phyloP scores from a whole-genome alignment of 73 alveolate genomes.

The Effrenium voratum region DNA sequence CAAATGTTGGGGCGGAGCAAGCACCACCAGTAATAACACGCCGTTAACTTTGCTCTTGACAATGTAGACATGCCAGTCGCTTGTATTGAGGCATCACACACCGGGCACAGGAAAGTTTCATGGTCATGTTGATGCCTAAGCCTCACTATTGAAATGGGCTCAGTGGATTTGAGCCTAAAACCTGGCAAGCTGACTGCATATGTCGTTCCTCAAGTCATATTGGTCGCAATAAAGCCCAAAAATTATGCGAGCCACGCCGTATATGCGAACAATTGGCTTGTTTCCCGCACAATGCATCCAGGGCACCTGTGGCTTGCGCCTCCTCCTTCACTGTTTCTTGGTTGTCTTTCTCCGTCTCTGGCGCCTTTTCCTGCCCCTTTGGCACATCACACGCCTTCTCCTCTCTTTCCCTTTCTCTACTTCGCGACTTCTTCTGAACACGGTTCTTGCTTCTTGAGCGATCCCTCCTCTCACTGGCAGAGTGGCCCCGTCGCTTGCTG shows the following conservation, averaged over 20 bases:
- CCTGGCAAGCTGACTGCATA: neutral
- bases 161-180: neutral
- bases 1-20: too few species aligned
- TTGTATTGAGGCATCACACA: too few species aligned
- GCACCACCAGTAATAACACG: too few species aligned
- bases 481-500: neutral
- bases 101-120: too few species aligned
- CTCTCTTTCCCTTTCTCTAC: neutral
- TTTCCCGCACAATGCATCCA: neutral
- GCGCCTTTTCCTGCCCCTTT: constrained; percentile 12
- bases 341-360: neutral
- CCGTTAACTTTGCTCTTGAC: too few species aligned
- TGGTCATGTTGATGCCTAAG: too few species aligned
- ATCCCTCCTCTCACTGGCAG: neutral
- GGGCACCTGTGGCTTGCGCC: neutral
- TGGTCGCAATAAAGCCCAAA: neutral
- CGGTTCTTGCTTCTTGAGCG: neutral
- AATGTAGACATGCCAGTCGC: too few species aligned
- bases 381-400: too few species aligned
- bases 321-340: neutral
- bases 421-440: neutral
- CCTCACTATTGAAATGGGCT: too few species aligned
- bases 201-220: neutral
- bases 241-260: too few species aligned
- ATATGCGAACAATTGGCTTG: too few species aligned